Base-by-base conservation (phyloP, 495 filamentous ascomycete species). In the Stereocaulon alpinum region DNA sequence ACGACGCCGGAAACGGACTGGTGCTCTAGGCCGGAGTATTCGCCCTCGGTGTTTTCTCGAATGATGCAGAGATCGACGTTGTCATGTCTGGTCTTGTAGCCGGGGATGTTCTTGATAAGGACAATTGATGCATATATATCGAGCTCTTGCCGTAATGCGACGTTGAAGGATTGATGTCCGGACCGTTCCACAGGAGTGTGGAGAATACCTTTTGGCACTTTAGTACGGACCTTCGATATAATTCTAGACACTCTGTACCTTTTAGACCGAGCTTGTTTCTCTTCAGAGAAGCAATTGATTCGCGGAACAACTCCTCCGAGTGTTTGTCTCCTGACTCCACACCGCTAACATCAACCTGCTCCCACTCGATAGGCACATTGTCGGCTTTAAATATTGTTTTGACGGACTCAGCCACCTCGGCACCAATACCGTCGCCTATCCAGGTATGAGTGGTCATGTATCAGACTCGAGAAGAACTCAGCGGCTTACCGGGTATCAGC, bases 341-440 rank as follows among this genome's bases (percentile, higher is more conserved):
- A 74, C 93, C 93, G 40, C 88, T 92, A 22, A 96, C 91, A 69
- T 97, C 92, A 61, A 98, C 83, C 76, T 97, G 94, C 73, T 98
- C 93, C 93, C 93, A 98, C 71, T 94, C 89, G 59, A 98, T 86
- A 64, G 93, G 93, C 47, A 98, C 94, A 71, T 95, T 97, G 79
- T 97, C 92, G 69, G 91, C 91, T 82, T 96, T 98, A 84, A 96
- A 98, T 72, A 98, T 87, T 50, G 91, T 93, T 82, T 95, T 95
- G 63, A 98, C 91, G 49, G 90, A 92, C 74, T 97, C 93, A 61
- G 93, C 89, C 59, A 97, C 91, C 75, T 98, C 93, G 70, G 90
- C 90, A 74, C 93, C 93, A 69, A 98, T 96, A 76, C 93, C 93
- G 71, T 98, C 93, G 74, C 93, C 85, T 87, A 49, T 17, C 45